Evolutionary conservation across 2,329 filamentous ascomycete species (phyloP).

Genomic region (Ophiocordyceps camponoti-saundersi): DNA sequence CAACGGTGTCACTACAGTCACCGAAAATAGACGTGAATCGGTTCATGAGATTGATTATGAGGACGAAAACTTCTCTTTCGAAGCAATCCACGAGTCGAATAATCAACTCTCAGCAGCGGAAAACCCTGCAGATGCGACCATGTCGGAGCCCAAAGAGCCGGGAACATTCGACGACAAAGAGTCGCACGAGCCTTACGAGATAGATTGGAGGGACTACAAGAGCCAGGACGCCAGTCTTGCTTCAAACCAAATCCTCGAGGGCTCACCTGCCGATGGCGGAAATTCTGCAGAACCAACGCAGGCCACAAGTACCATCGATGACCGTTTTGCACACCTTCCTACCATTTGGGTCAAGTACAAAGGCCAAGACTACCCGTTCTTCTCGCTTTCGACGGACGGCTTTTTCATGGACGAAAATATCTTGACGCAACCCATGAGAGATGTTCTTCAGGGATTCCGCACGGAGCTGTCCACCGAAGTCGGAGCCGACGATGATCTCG

Average conservation of each 20-base stretch:
- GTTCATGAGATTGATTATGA: conserved; percentile 16
- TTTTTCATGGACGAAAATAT: conserved; percentile 27
- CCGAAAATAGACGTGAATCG: not conserved
- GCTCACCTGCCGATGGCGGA: not conserved
- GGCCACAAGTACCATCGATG: too few relatives aligned
- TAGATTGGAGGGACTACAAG: conserved; percentile 8
- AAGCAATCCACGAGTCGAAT: not conserved
- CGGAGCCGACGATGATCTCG: conserved; percentile 26
- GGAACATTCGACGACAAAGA: not conserved
- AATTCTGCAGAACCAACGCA: not conserved
- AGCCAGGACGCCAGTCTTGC: not conserved
- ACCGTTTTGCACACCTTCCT: conserved; percentile 6
- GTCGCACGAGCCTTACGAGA: conserved; percentile 6
- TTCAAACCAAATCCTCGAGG: not conserved
- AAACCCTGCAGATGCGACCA: not conserved
- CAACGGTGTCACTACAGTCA: not conserved
- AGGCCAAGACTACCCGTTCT: conserved; percentile 24
- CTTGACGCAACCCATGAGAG: conserved; percentile 25
- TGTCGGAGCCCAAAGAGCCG: not conserved
- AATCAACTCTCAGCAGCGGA: not conserved
- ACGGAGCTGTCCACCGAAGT: conserved; percentile 28
- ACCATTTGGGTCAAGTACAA: conserved; percentile 25
- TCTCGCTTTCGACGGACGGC: conserved; percentile 17
- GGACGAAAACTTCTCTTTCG: conserved; percentile 6
- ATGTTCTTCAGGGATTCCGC: conserved; percentile 26